A percentile compares a stretch with the other conserved stretches of the same genome.
Conservation (phyloP, 495 filamentous ascomycete genomes). For the Xylaria palmicola region DNA sequence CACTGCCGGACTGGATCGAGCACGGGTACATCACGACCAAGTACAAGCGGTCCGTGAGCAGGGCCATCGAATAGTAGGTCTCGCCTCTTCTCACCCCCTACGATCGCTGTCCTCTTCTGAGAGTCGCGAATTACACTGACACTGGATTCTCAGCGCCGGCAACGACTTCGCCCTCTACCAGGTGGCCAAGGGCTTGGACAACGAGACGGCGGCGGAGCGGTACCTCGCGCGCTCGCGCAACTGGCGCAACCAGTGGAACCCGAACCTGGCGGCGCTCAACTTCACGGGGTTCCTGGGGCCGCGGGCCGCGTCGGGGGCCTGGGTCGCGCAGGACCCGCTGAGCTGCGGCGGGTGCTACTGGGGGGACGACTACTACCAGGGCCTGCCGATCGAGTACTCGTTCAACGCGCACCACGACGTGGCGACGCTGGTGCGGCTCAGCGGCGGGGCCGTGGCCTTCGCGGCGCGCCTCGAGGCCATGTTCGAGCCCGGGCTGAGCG, state of each 20-base stretch:
- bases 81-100: no score
- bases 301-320: slow-evolving; percentile 51
- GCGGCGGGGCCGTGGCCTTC: slow-evolving; percentile 59
- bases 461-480: slow-evolving; percentile 61
- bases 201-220: slow-evolving; percentile 50
- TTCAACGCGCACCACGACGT: slow-evolving; percentile 71
- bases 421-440: slow-evolving; percentile 52
- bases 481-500: slow-evolving; percentile 56
- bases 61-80: slow-evolving; percentile 64
- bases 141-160: slow-evolving; percentile 27
- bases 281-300: slow-evolving; percentile 69
- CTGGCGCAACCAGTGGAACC: slow-evolving; percentile 75
- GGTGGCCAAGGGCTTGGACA: slow-evolving; percentile 57
- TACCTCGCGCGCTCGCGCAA: slow-evolving; percentile 65
- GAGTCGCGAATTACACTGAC: neutral
- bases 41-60: slow-evolving; percentile 60
- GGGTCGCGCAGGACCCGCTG: slow-evolving; percentile 59
- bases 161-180: slow-evolving; percentile 69
- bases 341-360: slow-evolving; percentile 70
- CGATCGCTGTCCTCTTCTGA: no score
- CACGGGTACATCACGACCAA: slow-evolving; percentile 64
- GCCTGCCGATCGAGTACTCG: slow-evolving; percentile 65
- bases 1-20: slow-evolving; percentile 65
- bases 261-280: slow-evolving; percentile 50
- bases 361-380: slow-evolving; percentile 61